phyloP scores from a whole-genome alignment of 1,284 basidiomycete species.

The Leccinum pachyderme region DNA sequence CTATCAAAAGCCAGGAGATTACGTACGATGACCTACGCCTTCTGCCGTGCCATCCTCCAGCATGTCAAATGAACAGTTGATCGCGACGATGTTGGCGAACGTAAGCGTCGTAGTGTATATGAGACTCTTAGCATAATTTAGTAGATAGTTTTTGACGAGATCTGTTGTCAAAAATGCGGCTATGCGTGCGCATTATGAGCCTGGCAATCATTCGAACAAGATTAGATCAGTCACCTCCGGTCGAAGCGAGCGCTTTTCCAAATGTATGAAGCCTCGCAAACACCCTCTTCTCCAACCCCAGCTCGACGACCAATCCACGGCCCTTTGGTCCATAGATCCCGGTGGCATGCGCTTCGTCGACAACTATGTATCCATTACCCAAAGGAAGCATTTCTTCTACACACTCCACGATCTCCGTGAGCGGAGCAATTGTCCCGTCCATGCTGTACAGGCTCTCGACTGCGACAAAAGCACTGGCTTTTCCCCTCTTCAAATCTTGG shows the following conservation, averaged over 20 bases:
- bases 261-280: conserved; percentile 69
- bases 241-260: conserved; percentile 69
- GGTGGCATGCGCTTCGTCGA: conserved; percentile 90
- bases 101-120: conserved; percentile 88
- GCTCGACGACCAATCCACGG: conserved; percentile 61
- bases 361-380: conserved; percentile 68
- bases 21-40: conserved; percentile 35
- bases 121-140: conserved; percentile 91
- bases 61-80: conserved; percentile 77
- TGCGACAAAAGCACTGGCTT: conserved; percentile 67
- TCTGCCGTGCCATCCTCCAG: conserved; percentile 68
- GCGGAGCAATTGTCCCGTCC: conserved; percentile 90
- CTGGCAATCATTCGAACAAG: background rate
- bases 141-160: conserved; percentile 77
- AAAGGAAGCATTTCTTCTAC: conserved; percentile 59
- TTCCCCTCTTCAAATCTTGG: conserved; percentile 36
- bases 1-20: background rate
- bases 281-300: conserved; percentile 62
- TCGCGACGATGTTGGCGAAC: conserved; percentile 71
- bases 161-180: conserved; percentile 78
- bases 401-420: conserved; percentile 60
- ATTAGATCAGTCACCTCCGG: conserved; percentile 62
- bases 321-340: conserved; percentile 80
- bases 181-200: conserved; percentile 28
- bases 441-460: conserved; percentile 93